phyloP scores from a whole-genome alignment of 768 basidiomycete genomes.

The Hericium rajendrae region DNA sequence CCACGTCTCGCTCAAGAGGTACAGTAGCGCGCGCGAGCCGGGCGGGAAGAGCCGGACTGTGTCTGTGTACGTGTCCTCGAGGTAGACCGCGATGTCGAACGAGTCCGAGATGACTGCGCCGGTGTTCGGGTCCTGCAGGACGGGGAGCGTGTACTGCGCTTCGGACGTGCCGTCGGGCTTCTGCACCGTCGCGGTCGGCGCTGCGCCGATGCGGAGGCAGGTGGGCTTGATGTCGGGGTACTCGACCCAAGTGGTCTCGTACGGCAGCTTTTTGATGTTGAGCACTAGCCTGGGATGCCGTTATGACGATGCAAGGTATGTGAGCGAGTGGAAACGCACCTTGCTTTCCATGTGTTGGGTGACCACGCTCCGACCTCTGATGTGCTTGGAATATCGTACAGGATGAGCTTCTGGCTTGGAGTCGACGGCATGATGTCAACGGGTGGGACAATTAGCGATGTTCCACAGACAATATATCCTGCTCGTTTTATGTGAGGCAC shows the following conservation, averaged over 20 bases:
- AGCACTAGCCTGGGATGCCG: conserved; percentile 19
- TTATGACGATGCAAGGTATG: not conserved
- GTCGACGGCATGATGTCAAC: not conserved
- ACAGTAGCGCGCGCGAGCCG: not conserved
- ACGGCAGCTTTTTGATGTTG: conserved; percentile 25
- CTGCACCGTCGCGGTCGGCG: conserved; percentile 6
- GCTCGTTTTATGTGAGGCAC: no score
- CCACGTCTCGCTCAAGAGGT: not conserved
- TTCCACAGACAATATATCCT: no score
- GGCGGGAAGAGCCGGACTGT: not conserved
- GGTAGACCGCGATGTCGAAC: conserved; percentile 36
- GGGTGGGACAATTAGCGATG: no score
- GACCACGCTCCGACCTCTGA: not conserved
- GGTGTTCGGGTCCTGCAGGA: conserved; percentile 38
- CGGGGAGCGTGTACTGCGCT: conserved; percentile 35
- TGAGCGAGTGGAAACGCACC: not conserved
- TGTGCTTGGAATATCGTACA: not conserved
- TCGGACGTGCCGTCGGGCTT: conserved; percentile 3
- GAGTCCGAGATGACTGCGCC: conserved; percentile 33
- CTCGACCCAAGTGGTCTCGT: conserved; percentile 26
- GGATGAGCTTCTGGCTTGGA: not conserved
- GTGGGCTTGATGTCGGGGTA: conserved; percentile 22
- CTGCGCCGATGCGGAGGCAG: conserved; percentile 20
- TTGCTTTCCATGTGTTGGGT: not conserved
- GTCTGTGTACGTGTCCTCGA: conserved; percentile 38